Base-by-base conservation (phyloP, 164 flowering plant genomes). In the Piper longum region DNA sequence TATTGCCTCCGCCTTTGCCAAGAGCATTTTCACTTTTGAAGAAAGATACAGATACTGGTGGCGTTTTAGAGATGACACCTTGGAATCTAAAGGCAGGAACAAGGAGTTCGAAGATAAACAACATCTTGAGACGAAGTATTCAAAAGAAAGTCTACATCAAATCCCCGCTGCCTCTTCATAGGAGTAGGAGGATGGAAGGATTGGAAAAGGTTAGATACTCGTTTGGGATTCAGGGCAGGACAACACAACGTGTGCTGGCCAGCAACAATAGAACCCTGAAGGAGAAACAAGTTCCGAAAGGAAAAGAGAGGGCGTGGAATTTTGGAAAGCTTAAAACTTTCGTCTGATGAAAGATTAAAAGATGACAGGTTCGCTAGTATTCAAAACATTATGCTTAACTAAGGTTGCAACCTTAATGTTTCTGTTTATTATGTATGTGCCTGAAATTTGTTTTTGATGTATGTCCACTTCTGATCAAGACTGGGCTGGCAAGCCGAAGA, bases 261-360 rank as follows among this genome's bases (percentile, higher is more conserved):
- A 75, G 81, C 45, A 79, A 66, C 77, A 76, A 76, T 41, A 80
- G 73, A 65, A 71, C 54, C 56, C 62, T 64, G 12, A 82, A 75
- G 68, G 86, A 81, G 41, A 58, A 43, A 19, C 81, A 40, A 63
- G 79, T 71, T 4, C 78, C 67, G 26, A 63, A 75, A 5, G 71
- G 64, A 72, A 93, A 80, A 4, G 87, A 87, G 74, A 82, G 84
- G 57, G 85, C 87, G 12, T 91, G 96, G 96, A 85, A 84, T 67
- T 73, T 66, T 57, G 9, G 73, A 69, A 65, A 71, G 62, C 63
- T 41, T 5, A 57, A 57, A 16, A 18, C 36, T 9, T 57, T 57
- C 41, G 4, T 57, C 6, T 56, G 26, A 71, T 9, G 48, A 9
- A 44, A 9, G 6, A 9, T 44, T 44, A 3, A 44, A 5, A 5